These are phyloP conservation scores for Mortierella alpina DNA, from an alignment of 192 early-diverging fungal species.

Conservation along the genomic window DNA sequence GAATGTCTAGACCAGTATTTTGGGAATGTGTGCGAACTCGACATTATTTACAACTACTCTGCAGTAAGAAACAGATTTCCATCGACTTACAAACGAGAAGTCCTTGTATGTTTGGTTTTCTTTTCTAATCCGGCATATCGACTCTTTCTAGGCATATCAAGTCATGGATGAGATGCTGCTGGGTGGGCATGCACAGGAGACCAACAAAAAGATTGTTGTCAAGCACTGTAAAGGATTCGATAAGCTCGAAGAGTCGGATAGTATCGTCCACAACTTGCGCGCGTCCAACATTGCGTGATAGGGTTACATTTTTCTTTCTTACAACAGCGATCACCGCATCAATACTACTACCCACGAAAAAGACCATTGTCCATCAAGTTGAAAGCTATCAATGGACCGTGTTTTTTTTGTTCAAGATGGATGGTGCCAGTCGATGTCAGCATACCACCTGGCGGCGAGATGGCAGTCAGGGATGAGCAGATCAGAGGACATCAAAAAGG, in stretches of 20 bases:
- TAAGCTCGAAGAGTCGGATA: constrained; percentile 51
- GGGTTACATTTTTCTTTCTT: neutral
- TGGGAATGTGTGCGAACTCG: constrained; percentile 67
- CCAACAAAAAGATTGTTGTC: constrained; percentile 55
- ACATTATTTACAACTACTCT: constrained; percentile 66
- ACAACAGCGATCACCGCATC: neutral
- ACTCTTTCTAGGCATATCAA: constrained; percentile 51
- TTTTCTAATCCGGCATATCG: neutral
- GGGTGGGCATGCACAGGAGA: constrained; percentile 54
- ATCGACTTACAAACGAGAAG: neutral
- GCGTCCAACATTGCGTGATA: constrained; percentile 52
- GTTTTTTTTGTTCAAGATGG: too few relatives aligned
- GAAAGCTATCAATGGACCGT: too few relatives aligned
- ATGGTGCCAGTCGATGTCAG: too few relatives aligned
- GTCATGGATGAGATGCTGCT: constrained; percentile 58
- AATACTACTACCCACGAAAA: constrained; percentile 1
- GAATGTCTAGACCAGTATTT: constrained; percentile 67
- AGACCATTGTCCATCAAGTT: neutral
- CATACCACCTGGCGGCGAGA: neutral
- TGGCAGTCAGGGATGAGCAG: neutral
- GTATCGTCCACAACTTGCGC: constrained; percentile 47
- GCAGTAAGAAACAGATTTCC: constrained; percentile 30
- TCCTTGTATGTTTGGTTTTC: neutral
- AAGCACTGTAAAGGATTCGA: constrained; percentile 56
- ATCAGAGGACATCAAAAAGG: neutral